Base-by-base conservation (phyloP, 495 filamentous ascomycete species). In the Talaromyces thailandensis region DNA sequence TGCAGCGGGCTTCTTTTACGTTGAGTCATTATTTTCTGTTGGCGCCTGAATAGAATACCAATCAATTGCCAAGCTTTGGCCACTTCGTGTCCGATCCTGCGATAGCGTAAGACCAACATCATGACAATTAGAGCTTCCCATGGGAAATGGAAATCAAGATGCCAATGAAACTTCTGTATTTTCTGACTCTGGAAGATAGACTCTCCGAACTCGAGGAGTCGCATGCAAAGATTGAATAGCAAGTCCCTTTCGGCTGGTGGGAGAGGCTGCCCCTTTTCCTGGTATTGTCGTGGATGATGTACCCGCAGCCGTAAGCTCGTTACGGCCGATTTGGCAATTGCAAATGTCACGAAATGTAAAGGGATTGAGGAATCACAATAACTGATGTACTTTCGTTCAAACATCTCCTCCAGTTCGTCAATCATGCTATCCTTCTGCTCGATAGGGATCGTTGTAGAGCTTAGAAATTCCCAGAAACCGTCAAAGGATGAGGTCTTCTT, bases 301-400 rank as follows among this genome's bases (percentile, higher is more conserved):
- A 73, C 73, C 26, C 69, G 60, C 6, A 81, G 62, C 16, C 75
- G 64, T 18, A 75, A 72, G n/a, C 66, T 69, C 60, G 64, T 65
- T 11, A 75, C 66, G 1, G 71, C 66, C 8, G 76, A 71, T 37
- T 66, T 69, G 16, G 76, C 77, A 65, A 84, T 77, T 14, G 76
- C 70, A 3, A 73, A 71, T 1, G 79, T 76, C 40, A 87, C 72
- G 53, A 81, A 72, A 67, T 90, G 88, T 9, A 89, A 72, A 1
- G 83, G 82, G 26, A 88, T 84, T 0, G 78, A 79, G 6, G 74
- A 71, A 66, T 90, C 87, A 64, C 84, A 86, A 52, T 82, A 81
- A 0, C 71, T 75, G 16, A 84, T 65, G 28, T 83, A 82, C 28
- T 83, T 80, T 0, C 76, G 67, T 48, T 79, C 67, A 63, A 77